These are phyloP conservation scores for Heliamphora pulchella DNA, from an alignment of 179 eudicot species.

Conservation along the genomic window DNA sequence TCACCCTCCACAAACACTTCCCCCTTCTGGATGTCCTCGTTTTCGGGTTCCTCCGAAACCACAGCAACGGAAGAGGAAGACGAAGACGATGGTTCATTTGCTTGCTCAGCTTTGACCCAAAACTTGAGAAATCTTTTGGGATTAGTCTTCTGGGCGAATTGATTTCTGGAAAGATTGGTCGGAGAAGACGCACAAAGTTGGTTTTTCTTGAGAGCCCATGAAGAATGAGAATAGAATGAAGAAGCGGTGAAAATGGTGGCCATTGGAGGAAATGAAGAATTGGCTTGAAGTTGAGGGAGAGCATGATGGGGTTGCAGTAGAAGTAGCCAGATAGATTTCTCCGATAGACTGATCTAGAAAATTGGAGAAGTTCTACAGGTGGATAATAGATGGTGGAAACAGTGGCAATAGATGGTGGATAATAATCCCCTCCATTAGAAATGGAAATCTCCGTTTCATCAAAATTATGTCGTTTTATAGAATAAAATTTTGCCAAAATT, in stretches of 20 bases:
- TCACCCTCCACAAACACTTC: constrained; percentile 14
- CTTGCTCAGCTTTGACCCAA: constrained; percentile 41
- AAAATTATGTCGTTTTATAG: no score
- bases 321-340: not conserved
- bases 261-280: constrained; percentile 31
- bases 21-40: constrained; percentile 23
- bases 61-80: constrained; percentile 33
- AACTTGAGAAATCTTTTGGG: constrained; percentile 27
- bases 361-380: constrained; percentile 34
- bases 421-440: no score
- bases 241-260: constrained; percentile 40
- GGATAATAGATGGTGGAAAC: not conserved
- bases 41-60: constrained; percentile 25
- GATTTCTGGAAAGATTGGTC: constrained; percentile 19
- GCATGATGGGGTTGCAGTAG: constrained; percentile 6
- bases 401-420: not conserved
- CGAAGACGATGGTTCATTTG: constrained; percentile 29
- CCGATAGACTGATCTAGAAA: constrained; percentile 41
- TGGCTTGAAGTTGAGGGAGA: constrained; percentile 5
- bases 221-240: constrained; percentile 18
- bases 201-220: constrained; percentile 20
- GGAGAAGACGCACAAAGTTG: not conserved
- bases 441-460: no score
- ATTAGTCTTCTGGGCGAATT: constrained; percentile 23
- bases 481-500: no score